A percentile compares a stretch with the other conserved stretches of the same genome.
Evolutionary conservation across 2,329 filamentous ascomycete genomes (phyloP).

Genomic region (Epichloe gansuensis): DNA sequence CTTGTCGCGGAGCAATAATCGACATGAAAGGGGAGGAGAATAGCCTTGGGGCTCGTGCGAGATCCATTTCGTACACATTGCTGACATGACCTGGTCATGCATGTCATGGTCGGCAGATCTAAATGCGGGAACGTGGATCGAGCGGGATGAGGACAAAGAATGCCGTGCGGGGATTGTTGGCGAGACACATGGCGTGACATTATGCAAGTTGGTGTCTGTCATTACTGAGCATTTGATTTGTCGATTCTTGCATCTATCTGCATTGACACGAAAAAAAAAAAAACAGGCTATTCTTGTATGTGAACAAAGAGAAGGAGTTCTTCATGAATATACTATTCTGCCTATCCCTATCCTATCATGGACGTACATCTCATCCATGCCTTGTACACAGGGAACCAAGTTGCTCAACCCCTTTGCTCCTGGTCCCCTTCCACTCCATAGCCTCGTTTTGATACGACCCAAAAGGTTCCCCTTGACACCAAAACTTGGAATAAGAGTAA

Average conservation of each 20-base stretch:
- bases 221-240: no score
- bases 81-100: not conserved
- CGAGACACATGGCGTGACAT: no score
- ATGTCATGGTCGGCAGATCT: not conserved
- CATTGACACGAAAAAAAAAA: not conserved
- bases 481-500: not conserved
- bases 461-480: constrained; percentile 1
- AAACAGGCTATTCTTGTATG: no score
- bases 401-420: constrained; percentile 1
- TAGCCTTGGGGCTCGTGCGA: not conserved
- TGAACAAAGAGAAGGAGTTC: constrained; percentile 4
- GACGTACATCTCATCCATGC: constrained; percentile 7
- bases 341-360: not conserved
- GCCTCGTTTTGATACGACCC: not conserved
- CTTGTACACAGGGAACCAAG: constrained; percentile 5
- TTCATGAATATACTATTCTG: constrained; percentile 3
- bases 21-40: no score
- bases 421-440: not conserved
- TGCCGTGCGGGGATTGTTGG: not conserved
- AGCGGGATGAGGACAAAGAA: not conserved
- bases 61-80: not conserved
- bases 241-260: not conserved
- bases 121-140: not conserved
- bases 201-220: no score
- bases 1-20: no score